Base-by-base conservation (phyloP, 2,329 filamentous ascomycete genomes). In the Exophiala sideris region DNA sequence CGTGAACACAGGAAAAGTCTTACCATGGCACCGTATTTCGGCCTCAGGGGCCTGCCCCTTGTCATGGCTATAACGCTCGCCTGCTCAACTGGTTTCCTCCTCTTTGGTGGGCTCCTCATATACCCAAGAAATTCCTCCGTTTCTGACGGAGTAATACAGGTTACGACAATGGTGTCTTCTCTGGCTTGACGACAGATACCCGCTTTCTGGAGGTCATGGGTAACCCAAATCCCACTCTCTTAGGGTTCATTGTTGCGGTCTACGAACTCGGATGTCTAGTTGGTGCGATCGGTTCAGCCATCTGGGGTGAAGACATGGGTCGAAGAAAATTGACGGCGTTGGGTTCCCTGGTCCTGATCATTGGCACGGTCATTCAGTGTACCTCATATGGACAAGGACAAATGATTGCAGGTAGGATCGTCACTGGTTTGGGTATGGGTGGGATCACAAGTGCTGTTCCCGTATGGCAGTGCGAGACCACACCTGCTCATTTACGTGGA, bases 401-500 rank as follows among this genome's bases (percentile, higher is more conserved):
- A 8, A 35, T 48, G 45, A 48, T 48, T 10, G 29, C 32, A 29
- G 45, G 29, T 2, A 16, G 45, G 18, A 36, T 48, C 20, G 29
- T 48, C 33, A 48, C 45, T 14, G 45, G 45, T 3, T 8, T 48
- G 14, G 45, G 45, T 18, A 33, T 46, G 14, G 44, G 44, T 8
- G 36, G 36, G 36, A 65, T 65, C 59, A 64, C 65, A 7, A 66
- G 59, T 3, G 63, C 62, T 7, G 62, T 65, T 35, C 65, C 65
- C 3, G 59, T 67, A 32, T 67, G 60, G 61, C 46, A 64, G 73
- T 73, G 18, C 68, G 74, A 75, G 61, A 72, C 67, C 10, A 66
- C 67, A 18, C 67, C 67, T 1, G 67, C 76, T 1, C 66, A 71
- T 18, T 75, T 75, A 42, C 73, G 79, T 29, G 79, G 79, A 32